Base-by-base conservation (phyloP, 805 yeast species). In the Priceomyces fermenticarens region DNA sequence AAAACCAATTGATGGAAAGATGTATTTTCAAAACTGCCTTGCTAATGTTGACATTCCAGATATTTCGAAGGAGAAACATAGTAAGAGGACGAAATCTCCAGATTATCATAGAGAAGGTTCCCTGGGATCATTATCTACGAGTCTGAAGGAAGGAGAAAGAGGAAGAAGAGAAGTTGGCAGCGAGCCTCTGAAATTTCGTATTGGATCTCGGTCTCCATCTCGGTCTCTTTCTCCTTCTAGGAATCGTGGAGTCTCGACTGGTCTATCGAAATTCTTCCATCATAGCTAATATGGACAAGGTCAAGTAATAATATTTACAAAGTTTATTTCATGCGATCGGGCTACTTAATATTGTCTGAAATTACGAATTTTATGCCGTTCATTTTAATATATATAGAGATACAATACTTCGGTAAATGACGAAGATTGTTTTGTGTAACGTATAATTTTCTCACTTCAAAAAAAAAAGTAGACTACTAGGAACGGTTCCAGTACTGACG, bases 1-100 rank as follows among this genome's bases (percentile, higher is more conserved):
- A 0, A 43, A 42, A 8, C 70, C 71, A 3, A 53, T 70, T n/a
- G 62, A 60, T 20, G 48, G 58, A 7, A 62, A 57, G 33, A 38
- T 47, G n/a, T 70, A 68, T 48, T 70, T 70, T 45, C 57, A 56
- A 40, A 55, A 63, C 43, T 63, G 64, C 65, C 45, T 68, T 6
- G 55, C 53, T 30, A 42, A 49, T 16, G 54, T 62, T 16, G 69
- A 63, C 38, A 45, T 50, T 7, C 31, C 46, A 3, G 25, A 20
- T 20, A 20, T 20, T 20, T n/a, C n/a, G n/a, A 20, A 20, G 25
- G 25, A 20, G 4, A 20, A 20, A 20, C 25, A 20, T 20, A 20
- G 25, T 20, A 20, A 8, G 25, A 20, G 25, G 25, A 20, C 25
- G 25, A 20, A 20, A 20, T 8, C 25, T 4, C 25, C 25, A 20